A percentile compares a stretch with the other conserved stretches of the same genome.
Conservation (phyloP, 345 rosid species). For the Litchi chinensis region DNA sequence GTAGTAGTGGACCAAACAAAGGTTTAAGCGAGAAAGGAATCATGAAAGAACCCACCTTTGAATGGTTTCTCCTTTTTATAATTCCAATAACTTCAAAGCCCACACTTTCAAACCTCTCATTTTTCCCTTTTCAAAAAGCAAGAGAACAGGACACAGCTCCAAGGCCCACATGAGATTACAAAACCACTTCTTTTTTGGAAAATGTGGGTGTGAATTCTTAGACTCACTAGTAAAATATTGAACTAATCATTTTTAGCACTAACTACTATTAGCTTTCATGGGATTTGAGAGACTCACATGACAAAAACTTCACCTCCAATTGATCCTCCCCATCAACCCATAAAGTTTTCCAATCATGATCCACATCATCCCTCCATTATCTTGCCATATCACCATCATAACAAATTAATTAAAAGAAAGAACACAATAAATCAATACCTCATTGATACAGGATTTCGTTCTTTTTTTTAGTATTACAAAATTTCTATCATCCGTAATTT, state of each 20-base stretch:
- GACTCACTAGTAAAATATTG: constrained; percentile 29
- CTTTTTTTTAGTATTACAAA: too few species aligned
- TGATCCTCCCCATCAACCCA: constrained; percentile 23
- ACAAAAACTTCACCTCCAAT: constrained; percentile 26
- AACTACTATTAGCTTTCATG: constrained; percentile 24
- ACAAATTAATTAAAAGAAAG: too few species aligned
- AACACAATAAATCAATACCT: too few species aligned
- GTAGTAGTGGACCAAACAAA: constrained; percentile 28
- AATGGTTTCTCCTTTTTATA: constrained; percentile 39
- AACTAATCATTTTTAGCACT: constrained; percentile 54
- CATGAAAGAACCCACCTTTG: constrained; percentile 44
- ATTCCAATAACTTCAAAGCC: constrained; percentile 45
- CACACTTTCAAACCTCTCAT: constrained; percentile 48
- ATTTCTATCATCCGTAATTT: too few species aligned
- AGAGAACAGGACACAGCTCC: constrained; percentile 3
- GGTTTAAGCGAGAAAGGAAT: constrained; percentile 37
- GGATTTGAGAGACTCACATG: constrained; percentile 41
- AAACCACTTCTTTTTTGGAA: constrained; percentile 30
- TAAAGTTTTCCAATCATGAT: constrained; percentile 29
- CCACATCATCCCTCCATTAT: constrained; percentile 24
- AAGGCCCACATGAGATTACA: constrained; percentile 32
- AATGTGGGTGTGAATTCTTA: constrained; percentile 25
- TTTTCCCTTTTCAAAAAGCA: constrained; percentile 47
- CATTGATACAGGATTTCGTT: too few species aligned
- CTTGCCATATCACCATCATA: not conserved